phyloP scores from a whole-genome alignment of 2,329 filamentous ascomycete species.

The Fusarium chlamydosporum region DNA sequence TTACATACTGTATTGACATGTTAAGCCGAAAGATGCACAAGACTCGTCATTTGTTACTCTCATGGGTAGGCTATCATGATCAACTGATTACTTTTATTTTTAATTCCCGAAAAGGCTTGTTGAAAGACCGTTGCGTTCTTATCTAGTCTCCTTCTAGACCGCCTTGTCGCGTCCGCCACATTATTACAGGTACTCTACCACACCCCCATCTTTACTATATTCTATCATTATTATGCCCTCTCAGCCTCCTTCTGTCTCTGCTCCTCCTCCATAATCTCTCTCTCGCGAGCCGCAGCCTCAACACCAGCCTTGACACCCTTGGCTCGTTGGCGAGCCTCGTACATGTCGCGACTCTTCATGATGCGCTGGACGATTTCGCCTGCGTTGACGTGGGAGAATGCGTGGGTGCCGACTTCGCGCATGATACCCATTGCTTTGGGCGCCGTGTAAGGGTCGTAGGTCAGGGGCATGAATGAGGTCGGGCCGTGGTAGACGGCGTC shows the following conservation, averaged over 20 bases:
- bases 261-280: conserved; percentile 74
- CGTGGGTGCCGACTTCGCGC: conserved; percentile 80
- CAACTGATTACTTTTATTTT: conserved; percentile 36
- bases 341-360: conserved; percentile 85
- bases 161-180: conserved; percentile 22
- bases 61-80: conserved; percentile 33
- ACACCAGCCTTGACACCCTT: conserved; percentile 89
- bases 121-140: conserved; percentile 43
- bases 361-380: conserved; percentile 93
- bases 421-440: conserved; percentile 89
- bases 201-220: neutral
- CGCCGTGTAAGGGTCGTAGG: conserved; percentile 84
- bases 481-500: conserved; percentile 95
- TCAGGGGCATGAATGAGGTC: conserved; percentile 87
- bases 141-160: conserved; percentile 17
- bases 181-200: conserved; percentile 19
- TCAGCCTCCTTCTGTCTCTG: conserved; percentile 65
- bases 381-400: conserved; percentile 89
- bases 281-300: conserved; percentile 75
- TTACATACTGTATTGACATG: neutral
- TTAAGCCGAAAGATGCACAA: neutral
- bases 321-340: conserved; percentile 90
- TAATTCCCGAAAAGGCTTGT: conserved; percentile 38
- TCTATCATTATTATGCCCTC: conserved; percentile 41
- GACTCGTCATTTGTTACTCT: conserved; percentile 9